phyloP scores from a whole-genome alignment of 352 stramenopile species.

The Globisporangium ultimum region DNA sequence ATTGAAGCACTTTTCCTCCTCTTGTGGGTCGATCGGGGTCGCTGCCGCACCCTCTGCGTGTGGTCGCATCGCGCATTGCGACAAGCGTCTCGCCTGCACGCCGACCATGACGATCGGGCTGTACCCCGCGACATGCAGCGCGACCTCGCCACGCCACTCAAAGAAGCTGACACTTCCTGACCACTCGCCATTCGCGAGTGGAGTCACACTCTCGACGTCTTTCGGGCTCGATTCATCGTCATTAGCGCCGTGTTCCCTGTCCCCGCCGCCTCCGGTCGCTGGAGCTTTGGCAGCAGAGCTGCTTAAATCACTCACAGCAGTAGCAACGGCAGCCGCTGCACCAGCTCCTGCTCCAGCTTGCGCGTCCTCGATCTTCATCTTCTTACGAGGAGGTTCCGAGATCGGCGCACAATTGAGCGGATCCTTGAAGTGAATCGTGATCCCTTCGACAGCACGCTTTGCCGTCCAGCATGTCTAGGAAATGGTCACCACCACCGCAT shows the following conservation, averaged over 20 bases:
- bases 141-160: slow-evolving; percentile 79
- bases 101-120: slow-evolving; percentile 76
- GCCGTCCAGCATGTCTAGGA: slow-evolving; percentile 54
- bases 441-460: slow-evolving; percentile 71
- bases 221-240: slow-evolving; percentile 15
- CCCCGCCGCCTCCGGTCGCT: background rate
- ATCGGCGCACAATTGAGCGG: slow-evolving; percentile 65
- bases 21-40: slow-evolving; percentile 29
- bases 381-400: slow-evolving; percentile 67
- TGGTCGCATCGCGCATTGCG: slow-evolving; percentile 67
- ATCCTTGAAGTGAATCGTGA: slow-evolving; percentile 79
- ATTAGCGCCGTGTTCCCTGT: slow-evolving; percentile 23
- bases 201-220: slow-evolving; percentile 35
- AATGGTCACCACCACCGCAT: background rate
- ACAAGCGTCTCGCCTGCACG: slow-evolving; percentile 72
- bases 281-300: background rate
- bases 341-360: background rate
- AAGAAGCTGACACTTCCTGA: slow-evolving; percentile 81
- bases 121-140: slow-evolving; percentile 70
- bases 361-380: slow-evolving; percentile 48
- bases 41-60: slow-evolving; percentile 20
- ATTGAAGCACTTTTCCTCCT: slow-evolving; percentile 83
- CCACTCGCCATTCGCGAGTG: slow-evolving; percentile 67
- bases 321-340: background rate
- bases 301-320: background rate